Evolutionary conservation across 139 green algal species (phyloP).

Genomic region (Choricystis sp.): DNA sequence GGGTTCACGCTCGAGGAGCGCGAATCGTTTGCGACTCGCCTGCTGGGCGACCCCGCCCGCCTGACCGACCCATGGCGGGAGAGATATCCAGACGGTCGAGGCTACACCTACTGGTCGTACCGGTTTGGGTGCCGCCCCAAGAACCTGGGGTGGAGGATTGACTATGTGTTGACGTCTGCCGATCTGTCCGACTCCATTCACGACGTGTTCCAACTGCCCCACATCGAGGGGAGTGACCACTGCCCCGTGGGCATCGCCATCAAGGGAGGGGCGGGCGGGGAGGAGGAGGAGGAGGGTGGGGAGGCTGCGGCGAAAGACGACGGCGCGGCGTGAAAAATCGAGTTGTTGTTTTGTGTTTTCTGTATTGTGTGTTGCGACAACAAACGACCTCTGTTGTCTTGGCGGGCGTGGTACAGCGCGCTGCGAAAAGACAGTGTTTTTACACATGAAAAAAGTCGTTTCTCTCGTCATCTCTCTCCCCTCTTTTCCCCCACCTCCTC

Average conservation of each 20-base stretch:
- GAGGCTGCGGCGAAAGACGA: too few relatives aligned
- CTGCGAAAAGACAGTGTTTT: too few relatives aligned
- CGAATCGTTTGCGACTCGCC: slow-evolving; percentile 27
- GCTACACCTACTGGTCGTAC: slow-evolving; percentile 59
- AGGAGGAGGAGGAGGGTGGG: not conserved
- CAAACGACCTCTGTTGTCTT: too few relatives aligned
- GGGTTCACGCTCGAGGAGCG: slow-evolving; percentile 68
- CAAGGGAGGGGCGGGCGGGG: not conserved
- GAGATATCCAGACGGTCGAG: slow-evolving; percentile 26
- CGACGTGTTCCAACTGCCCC: slow-evolving; percentile 41
- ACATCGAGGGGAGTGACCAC: slow-evolving; percentile 28
- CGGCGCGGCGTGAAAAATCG: too few relatives aligned
- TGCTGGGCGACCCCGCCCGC: slow-evolving; percentile 27
- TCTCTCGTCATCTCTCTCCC: too few relatives aligned
- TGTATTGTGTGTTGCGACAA: too few relatives aligned
- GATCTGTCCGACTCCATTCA: slow-evolving; percentile 18
- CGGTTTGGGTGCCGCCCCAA: slow-evolving; percentile 20
- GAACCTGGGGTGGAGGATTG: slow-evolving; percentile 54
- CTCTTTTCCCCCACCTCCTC: not conserved
- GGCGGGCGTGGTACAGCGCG: too few relatives aligned
- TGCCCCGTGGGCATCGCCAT: slow-evolving; percentile 9
- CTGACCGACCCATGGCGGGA: slow-evolving; percentile 24
- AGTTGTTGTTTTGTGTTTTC: too few relatives aligned
- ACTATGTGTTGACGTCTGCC: slow-evolving; percentile 45
- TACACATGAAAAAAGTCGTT: too few relatives aligned